Evolutionary conservation across 768 basidiomycete genomes (phyloP).

Genomic region (Mycena crocata): DNA sequence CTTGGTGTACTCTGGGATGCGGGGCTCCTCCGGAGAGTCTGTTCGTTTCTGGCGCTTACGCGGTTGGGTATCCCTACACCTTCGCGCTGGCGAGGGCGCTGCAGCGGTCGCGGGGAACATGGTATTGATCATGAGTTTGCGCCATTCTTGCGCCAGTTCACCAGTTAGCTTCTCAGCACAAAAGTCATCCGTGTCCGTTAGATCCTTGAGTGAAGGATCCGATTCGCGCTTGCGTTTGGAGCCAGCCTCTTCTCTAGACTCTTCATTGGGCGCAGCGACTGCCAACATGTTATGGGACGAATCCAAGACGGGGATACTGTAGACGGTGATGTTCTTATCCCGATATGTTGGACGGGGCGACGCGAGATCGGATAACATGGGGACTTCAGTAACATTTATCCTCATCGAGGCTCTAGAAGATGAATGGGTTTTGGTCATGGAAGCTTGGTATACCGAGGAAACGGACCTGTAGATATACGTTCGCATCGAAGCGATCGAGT

Average conservation of each 20-base stretch:
- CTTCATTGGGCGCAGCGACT: slow-evolving; percentile 5
- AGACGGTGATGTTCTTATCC: slow-evolving; percentile 64
- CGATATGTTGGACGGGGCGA: slow-evolving; percentile 50
- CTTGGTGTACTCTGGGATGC: slow-evolving; percentile 19
- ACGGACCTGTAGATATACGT: slow-evolving; percentile 63
- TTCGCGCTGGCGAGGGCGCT: slow-evolving; percentile 31
- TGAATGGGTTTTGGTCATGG: not conserved
- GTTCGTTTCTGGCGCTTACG: slow-evolving; percentile 24
- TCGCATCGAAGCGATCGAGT: slow-evolving; percentile 67
- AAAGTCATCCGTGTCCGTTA: slow-evolving; percentile 39
- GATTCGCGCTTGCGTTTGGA: slow-evolving; percentile 33
- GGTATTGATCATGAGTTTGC: slow-evolving; percentile 58
- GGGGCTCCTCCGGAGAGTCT: slow-evolving; percentile 11
- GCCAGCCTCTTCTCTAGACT: not conserved
- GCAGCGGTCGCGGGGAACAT: slow-evolving; percentile 68
- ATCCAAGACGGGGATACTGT: slow-evolving; percentile 54
- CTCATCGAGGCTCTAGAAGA: slow-evolving; percentile 53
- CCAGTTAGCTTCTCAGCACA: slow-evolving; percentile 53
- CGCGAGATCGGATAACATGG: slow-evolving; percentile 29
- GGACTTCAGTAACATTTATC: slow-evolving; percentile 52
- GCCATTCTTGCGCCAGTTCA: slow-evolving; percentile 66
- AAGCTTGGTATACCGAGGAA: not conserved
- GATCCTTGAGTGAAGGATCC: slow-evolving; percentile 27
- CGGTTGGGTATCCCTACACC: slow-evolving; percentile 13
- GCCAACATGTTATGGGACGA: slow-evolving; percentile 3